Evolutionary conservation across 495 filamentous ascomycete species (phyloP).

Genomic region (Penicillium paradoxum): DNA sequence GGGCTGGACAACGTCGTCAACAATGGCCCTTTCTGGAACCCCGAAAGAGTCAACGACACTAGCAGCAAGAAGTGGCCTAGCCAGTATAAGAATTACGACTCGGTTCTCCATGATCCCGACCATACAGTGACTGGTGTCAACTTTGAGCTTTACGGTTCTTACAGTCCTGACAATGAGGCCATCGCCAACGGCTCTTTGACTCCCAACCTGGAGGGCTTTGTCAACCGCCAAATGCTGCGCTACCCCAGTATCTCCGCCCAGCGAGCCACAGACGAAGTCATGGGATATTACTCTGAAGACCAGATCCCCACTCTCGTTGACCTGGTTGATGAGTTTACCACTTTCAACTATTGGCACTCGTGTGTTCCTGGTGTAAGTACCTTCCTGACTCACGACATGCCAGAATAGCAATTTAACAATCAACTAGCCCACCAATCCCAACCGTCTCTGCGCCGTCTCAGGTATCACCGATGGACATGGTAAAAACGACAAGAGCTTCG

Average conservation of each 20-base stretch:
- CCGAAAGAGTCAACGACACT: conserved; percentile 33
- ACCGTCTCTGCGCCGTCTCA: conserved; percentile 42
- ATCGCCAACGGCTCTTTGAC: conserved; percentile 33
- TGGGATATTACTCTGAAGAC: conserved; percentile 49
- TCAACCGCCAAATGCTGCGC: conserved; percentile 39
- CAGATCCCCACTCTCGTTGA: conserved; percentile 44
- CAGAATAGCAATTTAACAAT: conserved; percentile 9
- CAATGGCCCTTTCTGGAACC: conserved; percentile 43
- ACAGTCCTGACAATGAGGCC: conserved; percentile 35
- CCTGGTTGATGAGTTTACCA: conserved; percentile 47
- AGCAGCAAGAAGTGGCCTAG: conserved; percentile 34
- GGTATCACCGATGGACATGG: conserved; percentile 48
- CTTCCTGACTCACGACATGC: neutral
- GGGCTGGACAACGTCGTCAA: conserved; percentile 42
- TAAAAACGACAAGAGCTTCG: conserved; percentile 43
- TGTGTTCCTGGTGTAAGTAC: conserved; percentile 44
- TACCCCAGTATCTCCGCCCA: conserved; percentile 31
- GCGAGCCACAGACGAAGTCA: conserved; percentile 38
- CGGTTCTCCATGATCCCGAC: conserved; percentile 46
- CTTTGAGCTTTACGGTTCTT: conserved; percentile 47
- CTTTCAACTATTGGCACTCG: conserved; percentile 52
- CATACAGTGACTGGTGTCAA: conserved; percentile 49
- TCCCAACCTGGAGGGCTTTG: conserved; percentile 41
- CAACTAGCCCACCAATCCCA: conserved; percentile 45
- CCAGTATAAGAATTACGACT: conserved; percentile 41